These are phyloP conservation scores for Pleurotus tuoliensis DNA, from an alignment of 768 basidiomycete species.

Conservation along the genomic window DNA sequence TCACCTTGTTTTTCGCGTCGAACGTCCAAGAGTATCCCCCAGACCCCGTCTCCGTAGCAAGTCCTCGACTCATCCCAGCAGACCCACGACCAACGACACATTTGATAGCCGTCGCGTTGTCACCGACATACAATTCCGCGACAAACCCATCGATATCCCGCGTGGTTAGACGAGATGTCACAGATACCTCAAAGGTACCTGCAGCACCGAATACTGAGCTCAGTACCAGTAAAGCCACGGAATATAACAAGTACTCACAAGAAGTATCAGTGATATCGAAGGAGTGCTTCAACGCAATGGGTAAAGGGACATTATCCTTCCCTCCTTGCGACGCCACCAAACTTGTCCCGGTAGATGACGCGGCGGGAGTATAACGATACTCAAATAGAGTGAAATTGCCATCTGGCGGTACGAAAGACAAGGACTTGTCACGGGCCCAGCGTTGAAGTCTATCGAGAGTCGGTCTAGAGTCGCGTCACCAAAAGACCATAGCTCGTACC, in stretches of 20 bases:
- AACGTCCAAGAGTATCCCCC: constrained; percentile 73
- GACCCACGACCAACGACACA: constrained; percentile 62
- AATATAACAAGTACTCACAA: constrained; percentile 24
- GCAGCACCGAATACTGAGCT: neutral
- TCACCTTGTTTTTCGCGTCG: constrained; percentile 63
- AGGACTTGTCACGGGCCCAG: constrained; percentile 69
- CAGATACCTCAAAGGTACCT: constrained; percentile 60
- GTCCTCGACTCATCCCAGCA: constrained; percentile 35
- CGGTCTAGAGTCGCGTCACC: constrained; percentile 7
- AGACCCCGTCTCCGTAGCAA: constrained; percentile 24
- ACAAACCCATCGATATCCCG: constrained; percentile 68
- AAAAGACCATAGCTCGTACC: constrained; percentile 42
- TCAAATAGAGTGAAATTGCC: constrained; percentile 82
- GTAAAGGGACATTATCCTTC: constrained; percentile 47
- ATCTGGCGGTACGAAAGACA: constrained; percentile 94
- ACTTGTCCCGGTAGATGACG: constrained; percentile 25
- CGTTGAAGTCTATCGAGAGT: constrained; percentile 56
- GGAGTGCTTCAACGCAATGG: constrained; percentile 47
- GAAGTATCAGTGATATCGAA: constrained; percentile 40
- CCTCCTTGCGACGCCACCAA: constrained; percentile 19
- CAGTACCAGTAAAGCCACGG: no score
- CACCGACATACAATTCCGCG: constrained; percentile 73
- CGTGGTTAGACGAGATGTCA: constrained; percentile 60
- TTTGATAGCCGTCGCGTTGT: constrained; percentile 67
- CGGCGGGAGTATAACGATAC: constrained; percentile 61